Percentiles rank a stretch among this genome's conserved stretches.
These are phyloP conservation scores for Pseudozyma sp. DNA, from an alignment of 1,284 basidiomycete species.

Conservation along the genomic window DNA sequence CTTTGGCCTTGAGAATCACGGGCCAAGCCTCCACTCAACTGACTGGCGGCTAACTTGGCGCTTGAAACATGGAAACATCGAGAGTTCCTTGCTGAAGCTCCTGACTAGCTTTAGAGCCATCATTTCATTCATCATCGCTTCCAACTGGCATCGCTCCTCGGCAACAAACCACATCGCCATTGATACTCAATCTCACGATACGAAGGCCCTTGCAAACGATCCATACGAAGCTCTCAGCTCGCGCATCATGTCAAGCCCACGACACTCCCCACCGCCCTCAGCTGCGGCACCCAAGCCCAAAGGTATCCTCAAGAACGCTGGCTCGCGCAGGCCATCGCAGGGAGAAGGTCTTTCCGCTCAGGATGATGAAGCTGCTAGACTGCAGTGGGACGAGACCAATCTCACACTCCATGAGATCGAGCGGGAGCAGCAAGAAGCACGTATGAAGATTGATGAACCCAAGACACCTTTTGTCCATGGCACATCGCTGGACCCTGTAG, in stretches of 20 bases:
- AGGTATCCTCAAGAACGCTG: slow-evolving; percentile 66
- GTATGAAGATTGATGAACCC: slow-evolving; percentile 69
- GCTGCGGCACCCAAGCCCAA: slow-evolving; percentile 62
- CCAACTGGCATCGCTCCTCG: not conserved
- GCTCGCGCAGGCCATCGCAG: slow-evolving; percentile 43
- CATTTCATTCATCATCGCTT: not conserved
- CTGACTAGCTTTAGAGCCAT: no score
- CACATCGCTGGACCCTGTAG: slow-evolving; percentile 51
- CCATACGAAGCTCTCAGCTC: not conserved
- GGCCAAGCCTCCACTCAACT: not conserved
- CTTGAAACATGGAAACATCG: no score
- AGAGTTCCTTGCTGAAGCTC: no score
- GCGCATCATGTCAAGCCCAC: slow-evolving; percentile 42
- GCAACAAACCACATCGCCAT: not conserved
- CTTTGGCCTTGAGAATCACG: not conserved
- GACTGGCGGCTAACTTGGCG: no score
- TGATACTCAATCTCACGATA: no score
- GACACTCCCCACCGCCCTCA: slow-evolving; percentile 63
- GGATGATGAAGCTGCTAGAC: slow-evolving; percentile 41
- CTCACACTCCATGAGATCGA: slow-evolving; percentile 66
- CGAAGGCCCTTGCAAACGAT: no score
- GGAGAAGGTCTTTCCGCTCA: slow-evolving; percentile 12
- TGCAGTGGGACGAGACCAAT: slow-evolving; percentile 68
- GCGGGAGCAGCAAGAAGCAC: slow-evolving; percentile 58
- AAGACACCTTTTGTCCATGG: slow-evolving; percentile 68